These are phyloP conservation scores for Aleurites moluccanus DNA, from an alignment of 441 rosid species.

Conservation along the genomic window DNA sequence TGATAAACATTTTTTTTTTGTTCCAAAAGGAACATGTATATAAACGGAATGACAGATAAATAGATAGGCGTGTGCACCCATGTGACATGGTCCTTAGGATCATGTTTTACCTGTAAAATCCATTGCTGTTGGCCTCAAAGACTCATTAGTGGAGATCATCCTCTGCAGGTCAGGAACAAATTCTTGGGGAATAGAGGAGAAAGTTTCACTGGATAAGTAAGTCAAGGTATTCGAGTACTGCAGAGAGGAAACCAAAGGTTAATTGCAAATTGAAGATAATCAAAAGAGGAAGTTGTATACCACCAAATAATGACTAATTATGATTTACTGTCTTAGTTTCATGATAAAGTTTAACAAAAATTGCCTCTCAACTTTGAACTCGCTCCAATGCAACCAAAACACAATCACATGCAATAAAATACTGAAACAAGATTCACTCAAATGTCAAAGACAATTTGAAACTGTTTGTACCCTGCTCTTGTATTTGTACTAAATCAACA, in stretches of 20 bases:
- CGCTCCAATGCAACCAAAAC: background rate
- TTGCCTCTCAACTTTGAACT: background rate
- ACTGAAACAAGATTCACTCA: background rate
- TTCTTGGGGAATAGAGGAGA: constrained; percentile 77
- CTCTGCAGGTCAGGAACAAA: constrained; percentile 77
- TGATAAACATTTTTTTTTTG: background rate
- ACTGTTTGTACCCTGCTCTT: background rate
- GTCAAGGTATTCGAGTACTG: constrained; percentile 95
- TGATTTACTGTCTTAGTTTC: background rate
- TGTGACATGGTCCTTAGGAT: background rate
- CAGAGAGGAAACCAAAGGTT: constrained; percentile 33
- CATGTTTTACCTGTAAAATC: constrained; percentile 75
- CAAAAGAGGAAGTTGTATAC: background rate
- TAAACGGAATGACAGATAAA: background rate
- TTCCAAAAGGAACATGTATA: background rate
- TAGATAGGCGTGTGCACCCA: background rate
- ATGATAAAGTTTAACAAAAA: background rate
- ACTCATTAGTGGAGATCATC: constrained; percentile 84
- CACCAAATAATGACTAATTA: background rate
- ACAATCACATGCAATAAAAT: background rate
- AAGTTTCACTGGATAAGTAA: constrained; percentile 81
- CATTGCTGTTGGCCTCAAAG: constrained; percentile 79
- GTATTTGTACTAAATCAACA: background rate
- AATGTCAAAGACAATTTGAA: background rate
- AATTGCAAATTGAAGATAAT: background rate